These are phyloP conservation scores for Spathaspora arborariae DNA, from an alignment of 805 yeast species.

Conservation along the genomic window DNA sequence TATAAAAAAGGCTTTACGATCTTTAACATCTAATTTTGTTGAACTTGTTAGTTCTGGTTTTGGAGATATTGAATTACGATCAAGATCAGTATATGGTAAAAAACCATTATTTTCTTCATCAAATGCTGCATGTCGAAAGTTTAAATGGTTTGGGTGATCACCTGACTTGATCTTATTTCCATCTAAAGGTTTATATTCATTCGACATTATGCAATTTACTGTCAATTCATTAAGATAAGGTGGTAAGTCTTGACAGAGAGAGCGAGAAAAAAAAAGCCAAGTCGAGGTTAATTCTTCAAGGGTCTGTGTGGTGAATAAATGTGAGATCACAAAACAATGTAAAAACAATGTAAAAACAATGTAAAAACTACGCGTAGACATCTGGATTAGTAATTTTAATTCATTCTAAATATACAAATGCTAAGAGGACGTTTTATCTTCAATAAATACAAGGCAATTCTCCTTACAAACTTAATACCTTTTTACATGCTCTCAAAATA, in stretches of 20 bases:
- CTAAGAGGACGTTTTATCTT: background rate
- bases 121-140: constrained; percentile 17
- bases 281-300: too few species aligned
- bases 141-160: background rate
- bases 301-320: too few species aligned
- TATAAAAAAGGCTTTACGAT: constrained; percentile 71
- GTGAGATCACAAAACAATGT: too few species aligned
- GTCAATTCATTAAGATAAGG: too few species aligned
- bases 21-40: constrained; percentile 29
- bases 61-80: background rate
- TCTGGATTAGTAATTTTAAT: background rate
- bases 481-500: constrained; percentile 81
- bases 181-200: background rate
- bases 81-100: constrained; percentile 22
- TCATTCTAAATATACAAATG: background rate
- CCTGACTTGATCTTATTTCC: background rate
- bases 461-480: constrained; percentile 63
- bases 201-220: background rate
- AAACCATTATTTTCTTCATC: constrained; percentile 34
- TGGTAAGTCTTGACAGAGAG: too few species aligned
- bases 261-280: too few species aligned
- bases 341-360: too few species aligned
- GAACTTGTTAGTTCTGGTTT: background rate
- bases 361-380: too few species aligned
- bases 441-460: too few species aligned